Conservation (phyloP, 768 basidiomycete species). For the Postia placenta region DNA sequence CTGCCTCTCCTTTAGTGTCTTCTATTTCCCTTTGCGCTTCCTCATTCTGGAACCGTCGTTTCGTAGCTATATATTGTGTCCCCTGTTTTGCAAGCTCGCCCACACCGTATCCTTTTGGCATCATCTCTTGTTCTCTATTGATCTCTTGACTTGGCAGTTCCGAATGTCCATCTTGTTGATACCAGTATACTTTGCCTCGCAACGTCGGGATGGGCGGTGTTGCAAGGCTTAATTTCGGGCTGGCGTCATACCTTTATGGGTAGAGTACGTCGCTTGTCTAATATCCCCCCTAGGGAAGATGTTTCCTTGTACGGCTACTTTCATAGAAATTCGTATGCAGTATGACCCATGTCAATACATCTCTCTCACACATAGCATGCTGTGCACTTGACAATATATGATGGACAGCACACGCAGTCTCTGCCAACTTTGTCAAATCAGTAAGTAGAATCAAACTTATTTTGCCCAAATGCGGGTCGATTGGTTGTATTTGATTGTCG, state of each 20-base stretch:
- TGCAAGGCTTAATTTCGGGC: neutral
- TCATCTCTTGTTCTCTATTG: conserved; percentile 1
- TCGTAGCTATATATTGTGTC: conserved; percentile 5
- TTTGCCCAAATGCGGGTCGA: too few relatives aligned
- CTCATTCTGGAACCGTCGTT: neutral
- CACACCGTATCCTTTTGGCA: conserved; percentile 4
- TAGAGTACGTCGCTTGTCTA: neutral
- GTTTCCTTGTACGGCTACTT: neutral
- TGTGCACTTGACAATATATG: neutral
- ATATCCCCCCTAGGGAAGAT: neutral
- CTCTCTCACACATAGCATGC: neutral
- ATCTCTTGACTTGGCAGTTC: neutral
- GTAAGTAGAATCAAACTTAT: too few relatives aligned
- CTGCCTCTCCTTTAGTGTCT: conserved; percentile 1
- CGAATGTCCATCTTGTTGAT: neutral
- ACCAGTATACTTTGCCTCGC: neutral
- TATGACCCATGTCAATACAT: conserved; percentile 2
- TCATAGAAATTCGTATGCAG: neutral
- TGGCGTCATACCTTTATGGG: neutral
- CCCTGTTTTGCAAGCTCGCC: neutral
- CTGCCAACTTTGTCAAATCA: too few relatives aligned
- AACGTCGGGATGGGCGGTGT: neutral
- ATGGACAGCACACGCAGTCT: too few relatives aligned
- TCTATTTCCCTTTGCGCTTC: neutral
- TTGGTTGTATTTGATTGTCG: too few relatives aligned